phyloP scores from a whole-genome alignment of 2,329 filamentous ascomycete species.

The Penicillium hordei region DNA sequence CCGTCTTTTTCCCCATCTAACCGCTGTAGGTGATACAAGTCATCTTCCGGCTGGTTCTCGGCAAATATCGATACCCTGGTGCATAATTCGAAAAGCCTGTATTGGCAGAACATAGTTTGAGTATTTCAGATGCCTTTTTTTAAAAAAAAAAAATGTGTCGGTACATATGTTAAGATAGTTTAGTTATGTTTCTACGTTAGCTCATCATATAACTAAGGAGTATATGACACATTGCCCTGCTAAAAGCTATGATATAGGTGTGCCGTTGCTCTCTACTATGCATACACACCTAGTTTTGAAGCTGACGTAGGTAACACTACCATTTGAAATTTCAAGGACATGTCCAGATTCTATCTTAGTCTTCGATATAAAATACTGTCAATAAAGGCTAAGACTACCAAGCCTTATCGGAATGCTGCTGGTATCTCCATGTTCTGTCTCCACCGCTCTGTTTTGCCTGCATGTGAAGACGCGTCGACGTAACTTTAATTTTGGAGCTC shows the following conservation, averaged over 20 bases:
- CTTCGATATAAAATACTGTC: neutral
- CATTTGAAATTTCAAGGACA: neutral
- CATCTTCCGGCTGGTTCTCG: neutral
- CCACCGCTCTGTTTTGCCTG: constrained; percentile 21
- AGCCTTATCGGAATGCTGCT: neutral
- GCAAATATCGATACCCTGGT: constrained; percentile 13
- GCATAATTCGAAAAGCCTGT: constrained; percentile 5
- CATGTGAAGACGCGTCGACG: constrained; percentile 20
- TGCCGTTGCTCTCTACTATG: neutral
- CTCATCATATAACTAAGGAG: too few relatives aligned
- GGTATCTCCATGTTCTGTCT: neutral
- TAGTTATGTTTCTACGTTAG: neutral
- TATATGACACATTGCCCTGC: neutral
- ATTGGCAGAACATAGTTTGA: neutral
- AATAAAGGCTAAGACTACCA: neutral
- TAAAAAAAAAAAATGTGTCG: neutral
- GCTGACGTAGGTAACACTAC: too few relatives aligned
- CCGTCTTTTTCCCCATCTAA: neutral
- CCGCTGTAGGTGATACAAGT: constrained; percentile 2
- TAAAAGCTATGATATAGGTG: neutral
- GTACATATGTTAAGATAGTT: neutral
- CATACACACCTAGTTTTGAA: too few relatives aligned
- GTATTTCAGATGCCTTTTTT: neutral
- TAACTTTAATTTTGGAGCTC: constrained; percentile 1
- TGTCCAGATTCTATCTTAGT: neutral